Conservation (phyloP, 495 filamentous ascomycete genomes). For the Talaromyces nanjingensis region DNA sequence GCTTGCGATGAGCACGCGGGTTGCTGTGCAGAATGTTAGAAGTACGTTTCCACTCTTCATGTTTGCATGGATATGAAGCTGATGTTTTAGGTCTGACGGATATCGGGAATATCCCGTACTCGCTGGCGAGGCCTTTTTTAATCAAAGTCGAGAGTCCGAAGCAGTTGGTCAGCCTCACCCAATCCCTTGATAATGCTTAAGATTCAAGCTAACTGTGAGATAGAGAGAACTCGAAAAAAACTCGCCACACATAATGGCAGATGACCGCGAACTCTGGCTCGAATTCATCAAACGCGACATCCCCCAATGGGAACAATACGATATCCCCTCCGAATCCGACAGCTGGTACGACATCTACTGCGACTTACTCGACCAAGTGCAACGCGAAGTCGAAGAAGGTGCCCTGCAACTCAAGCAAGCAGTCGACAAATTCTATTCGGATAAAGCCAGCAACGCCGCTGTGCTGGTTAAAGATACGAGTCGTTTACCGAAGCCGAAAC, state of each 20-base stretch:
- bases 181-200: neutral
- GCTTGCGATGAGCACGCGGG: conserved; percentile 31
- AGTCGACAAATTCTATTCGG: conserved; percentile 42
- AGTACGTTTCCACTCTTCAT: conserved; percentile 20
- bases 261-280: conserved; percentile 59
- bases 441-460: conserved; percentile 39
- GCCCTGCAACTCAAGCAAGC: conserved; percentile 40
- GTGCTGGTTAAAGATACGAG: conserved; percentile 33
- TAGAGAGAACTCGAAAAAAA: conserved; percentile 53
- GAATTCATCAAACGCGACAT: conserved; percentile 64
- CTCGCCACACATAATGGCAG: conserved; percentile 57
- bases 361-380: conserved; percentile 35
- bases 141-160: conserved; percentile 55
- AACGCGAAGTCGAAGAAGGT: conserved; percentile 41
- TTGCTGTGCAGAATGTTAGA: conserved; percentile 40
- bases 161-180: conserved; percentile 46
- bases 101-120: conserved; percentile 59
- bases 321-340: conserved; percentile 46
- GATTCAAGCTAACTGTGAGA: neutral
- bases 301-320: conserved; percentile 49
- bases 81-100: conserved; percentile 43
- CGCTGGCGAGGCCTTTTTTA: conserved; percentile 52
- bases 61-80: neutral
- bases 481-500: conserved; percentile 20
- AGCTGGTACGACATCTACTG: conserved; percentile 62